Evolutionary conservation across 805 yeast genomes (phyloP).

Genomic region (Suhomyces tanzawaensis): DNA sequence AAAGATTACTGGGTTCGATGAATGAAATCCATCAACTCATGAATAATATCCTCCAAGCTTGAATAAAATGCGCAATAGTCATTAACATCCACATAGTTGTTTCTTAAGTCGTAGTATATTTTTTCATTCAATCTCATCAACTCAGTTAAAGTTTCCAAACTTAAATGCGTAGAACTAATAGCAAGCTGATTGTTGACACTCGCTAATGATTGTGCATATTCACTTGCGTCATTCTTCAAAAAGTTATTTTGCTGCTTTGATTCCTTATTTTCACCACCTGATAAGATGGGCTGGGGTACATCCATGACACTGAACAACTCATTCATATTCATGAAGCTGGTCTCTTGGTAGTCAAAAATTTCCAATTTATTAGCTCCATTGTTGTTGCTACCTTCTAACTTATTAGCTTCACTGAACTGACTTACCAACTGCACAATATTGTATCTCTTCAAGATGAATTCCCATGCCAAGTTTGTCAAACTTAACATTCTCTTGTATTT

Average conservation of each 20-base stretch:
- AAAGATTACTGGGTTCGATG: no score
- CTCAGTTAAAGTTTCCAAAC: conserved; percentile 22
- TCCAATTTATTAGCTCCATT: conserved; percentile 19
- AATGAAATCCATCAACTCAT: conserved; percentile 39
- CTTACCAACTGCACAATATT: conserved; percentile 29
- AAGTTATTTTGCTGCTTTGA: not conserved
- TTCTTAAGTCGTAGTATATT: conserved; percentile 39
- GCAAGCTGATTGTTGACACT: conserved; percentile 6
- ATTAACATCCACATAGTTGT: conserved; percentile 43
- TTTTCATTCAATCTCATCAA: conserved; percentile 34
- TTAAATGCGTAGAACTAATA: conserved; percentile 4
- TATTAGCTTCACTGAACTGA: conserved; percentile 20
- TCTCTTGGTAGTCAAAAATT: conserved; percentile 40
- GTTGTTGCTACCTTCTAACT: not conserved
- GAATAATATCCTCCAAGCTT: conserved; percentile 39
- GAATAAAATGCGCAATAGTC: conserved; percentile 45
- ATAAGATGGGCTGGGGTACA: conserved; percentile 39
- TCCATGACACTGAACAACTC: conserved; percentile 43
- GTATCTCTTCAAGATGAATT: conserved; percentile 37
- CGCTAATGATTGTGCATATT: not conserved
- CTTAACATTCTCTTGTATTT: conserved; percentile 45
- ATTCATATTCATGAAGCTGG: conserved; percentile 38
- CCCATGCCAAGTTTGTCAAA: conserved; percentile 44
- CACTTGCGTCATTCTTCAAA: not conserved
- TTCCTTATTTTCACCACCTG: not conserved